Conservation (phyloP, 176 grass and related monocot genomes). For the Paspalum vaginatum region DNA sequence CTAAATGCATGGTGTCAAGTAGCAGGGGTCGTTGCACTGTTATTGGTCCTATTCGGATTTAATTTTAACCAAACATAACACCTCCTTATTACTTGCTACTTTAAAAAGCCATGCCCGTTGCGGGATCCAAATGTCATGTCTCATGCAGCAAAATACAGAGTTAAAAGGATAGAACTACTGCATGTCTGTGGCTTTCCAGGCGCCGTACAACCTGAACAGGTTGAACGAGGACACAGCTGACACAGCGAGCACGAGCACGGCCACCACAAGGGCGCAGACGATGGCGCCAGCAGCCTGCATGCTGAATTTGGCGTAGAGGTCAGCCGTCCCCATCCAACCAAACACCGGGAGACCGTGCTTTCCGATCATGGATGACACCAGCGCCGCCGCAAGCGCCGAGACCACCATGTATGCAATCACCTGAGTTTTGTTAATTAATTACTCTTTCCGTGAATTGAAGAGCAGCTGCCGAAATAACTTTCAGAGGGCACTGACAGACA, state of each 20-base stretch:
- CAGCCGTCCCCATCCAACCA: slow-evolving; percentile 21
- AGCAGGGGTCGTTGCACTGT: too few species aligned
- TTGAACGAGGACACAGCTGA: slow-evolving; percentile 58
- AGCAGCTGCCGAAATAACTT: too few species aligned
- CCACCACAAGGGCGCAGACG: slow-evolving; percentile 26
- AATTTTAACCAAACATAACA: too few species aligned
- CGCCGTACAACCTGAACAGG: slow-evolving; percentile 52
- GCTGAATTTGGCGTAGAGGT: slow-evolving; percentile 46
- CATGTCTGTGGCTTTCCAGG: neutral
- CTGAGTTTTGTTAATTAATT: neutral
- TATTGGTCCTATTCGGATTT: too few species aligned
- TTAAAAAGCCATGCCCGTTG: too few species aligned
- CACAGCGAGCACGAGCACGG: slow-evolving; percentile 23
- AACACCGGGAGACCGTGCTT: neutral
- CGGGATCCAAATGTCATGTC: too few species aligned
- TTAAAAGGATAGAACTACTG: too few species aligned
- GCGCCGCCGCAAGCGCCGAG: neutral
- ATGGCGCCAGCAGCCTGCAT: slow-evolving; percentile 26
- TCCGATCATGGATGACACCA: neutral
- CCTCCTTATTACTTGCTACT: too few species aligned
- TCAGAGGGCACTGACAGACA: too few species aligned
- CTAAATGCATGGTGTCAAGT: too few species aligned
- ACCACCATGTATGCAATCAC: neutral
- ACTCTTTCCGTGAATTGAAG: too few species aligned
- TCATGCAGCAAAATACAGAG: too few species aligned